Conservation (phyloP, 441 rosid species). For the Gossypium davidsonii region DNA sequence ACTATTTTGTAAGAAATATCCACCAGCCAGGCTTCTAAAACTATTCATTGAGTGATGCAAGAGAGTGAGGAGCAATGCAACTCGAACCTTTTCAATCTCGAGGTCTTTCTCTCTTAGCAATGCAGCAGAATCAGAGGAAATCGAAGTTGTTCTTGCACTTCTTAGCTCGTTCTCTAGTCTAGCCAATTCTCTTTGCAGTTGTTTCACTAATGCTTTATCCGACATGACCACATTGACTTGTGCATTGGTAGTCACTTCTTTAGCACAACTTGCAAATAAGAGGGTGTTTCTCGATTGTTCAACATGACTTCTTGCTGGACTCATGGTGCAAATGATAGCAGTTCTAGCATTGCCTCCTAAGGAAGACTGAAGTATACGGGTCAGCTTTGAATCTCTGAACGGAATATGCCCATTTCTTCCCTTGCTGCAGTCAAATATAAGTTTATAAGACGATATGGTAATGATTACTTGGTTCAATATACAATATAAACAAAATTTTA, state of each 20-base stretch:
- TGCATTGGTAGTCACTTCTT: conserved; percentile 74
- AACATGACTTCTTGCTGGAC: conserved; percentile 65
- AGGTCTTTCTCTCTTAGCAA: conserved; percentile 56
- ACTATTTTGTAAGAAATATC: not conserved
- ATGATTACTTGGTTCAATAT: not conserved
- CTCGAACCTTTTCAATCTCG: conserved; percentile 52
- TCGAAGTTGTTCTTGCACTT: conserved; percentile 32
- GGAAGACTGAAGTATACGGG: conserved; percentile 65
- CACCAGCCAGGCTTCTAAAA: not conserved
- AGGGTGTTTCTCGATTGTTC: conserved; percentile 83
- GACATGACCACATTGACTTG: conserved; percentile 70
- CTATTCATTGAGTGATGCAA: not conserved
- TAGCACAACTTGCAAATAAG: conserved; percentile 77
- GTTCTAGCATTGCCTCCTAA: conserved; percentile 71
- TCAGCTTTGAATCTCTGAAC: conserved; percentile 72
- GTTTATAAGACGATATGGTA: conserved; percentile 10
- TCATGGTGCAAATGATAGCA: conserved; percentile 68
- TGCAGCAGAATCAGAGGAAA: conserved; percentile 35
- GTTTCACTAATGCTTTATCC: conserved; percentile 67
- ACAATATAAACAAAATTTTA: not conserved
- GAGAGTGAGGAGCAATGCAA: not conserved
- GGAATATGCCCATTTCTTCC: conserved; percentile 71
- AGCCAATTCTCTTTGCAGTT: conserved; percentile 65
- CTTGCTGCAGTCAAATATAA: conserved; percentile 46
- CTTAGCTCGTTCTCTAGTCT: conserved; percentile 62